phyloP scores from a whole-genome alignment of 225 moss, liverwort and hornwort species.

The Rhytidiadelphus loreus region DNA sequence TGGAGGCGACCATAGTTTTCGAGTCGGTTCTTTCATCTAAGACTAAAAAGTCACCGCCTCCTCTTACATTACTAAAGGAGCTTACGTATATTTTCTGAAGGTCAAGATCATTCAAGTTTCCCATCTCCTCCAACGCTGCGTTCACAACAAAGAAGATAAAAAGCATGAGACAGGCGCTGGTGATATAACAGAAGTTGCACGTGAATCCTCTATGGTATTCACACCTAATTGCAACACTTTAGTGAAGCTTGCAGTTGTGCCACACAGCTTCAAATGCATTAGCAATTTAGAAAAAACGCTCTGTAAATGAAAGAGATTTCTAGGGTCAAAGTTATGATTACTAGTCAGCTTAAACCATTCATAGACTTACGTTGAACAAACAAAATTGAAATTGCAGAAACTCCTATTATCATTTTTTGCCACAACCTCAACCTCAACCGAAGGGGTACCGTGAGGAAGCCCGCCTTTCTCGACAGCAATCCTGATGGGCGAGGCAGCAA shows the following conservation, averaged over 20 bases:
- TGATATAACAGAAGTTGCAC: neutral
- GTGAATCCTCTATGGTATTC: neutral
- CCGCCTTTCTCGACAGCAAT: constrained; percentile 47
- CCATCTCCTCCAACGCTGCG: constrained; percentile 50
- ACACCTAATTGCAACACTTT: neutral
- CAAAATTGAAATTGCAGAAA: neutral
- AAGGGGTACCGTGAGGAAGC: constrained; percentile 37
- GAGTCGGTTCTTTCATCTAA: constrained; percentile 26
- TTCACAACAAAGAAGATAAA: neutral
- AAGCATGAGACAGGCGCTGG: neutral
- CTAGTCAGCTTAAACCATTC: neutral
- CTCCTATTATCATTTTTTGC: neutral
- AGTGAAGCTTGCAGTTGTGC: neutral
- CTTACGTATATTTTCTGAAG: constrained; percentile 35
- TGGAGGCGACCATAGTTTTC: constrained; percentile 16
- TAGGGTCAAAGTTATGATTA: neutral
- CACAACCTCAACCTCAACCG: neutral
- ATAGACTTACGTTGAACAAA: neutral
- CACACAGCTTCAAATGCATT: neutral
- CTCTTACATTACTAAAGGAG: constrained; percentile 18
- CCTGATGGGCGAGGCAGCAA: constrained; percentile 27
- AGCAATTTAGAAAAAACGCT: neutral
- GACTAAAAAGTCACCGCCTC: constrained; percentile 36
- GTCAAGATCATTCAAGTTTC: constrained; percentile 39
- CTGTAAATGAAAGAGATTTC: neutral